These are phyloP conservation scores for Choiromyces venosus DNA, from an alignment of 495 filamentous ascomycete species.

Conservation along the genomic window DNA sequence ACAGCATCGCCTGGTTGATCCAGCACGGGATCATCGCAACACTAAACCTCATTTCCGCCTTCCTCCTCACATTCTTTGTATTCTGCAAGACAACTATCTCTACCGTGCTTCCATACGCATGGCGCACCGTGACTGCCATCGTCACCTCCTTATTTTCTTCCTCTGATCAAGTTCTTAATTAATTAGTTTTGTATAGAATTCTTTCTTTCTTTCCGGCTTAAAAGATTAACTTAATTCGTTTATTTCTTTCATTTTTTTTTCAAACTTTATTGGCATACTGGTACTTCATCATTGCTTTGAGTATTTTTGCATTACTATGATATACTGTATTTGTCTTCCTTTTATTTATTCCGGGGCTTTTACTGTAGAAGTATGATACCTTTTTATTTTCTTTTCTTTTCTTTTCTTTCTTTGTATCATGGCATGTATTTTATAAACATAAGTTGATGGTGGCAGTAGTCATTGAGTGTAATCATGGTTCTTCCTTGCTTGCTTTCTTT, in stretches of 20 bases:
- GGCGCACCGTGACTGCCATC: slow-evolving; percentile 3
- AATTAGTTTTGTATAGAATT: not conserved
- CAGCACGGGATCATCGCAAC: not conserved
- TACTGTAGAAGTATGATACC: not conserved
- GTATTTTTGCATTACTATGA: not conserved
- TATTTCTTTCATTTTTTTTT: not conserved
- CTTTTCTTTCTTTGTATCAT: not conserved
- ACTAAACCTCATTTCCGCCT: slow-evolving; percentile 8
- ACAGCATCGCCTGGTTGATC: not conserved
- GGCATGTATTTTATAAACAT: not conserved
- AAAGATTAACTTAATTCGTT: not conserved
- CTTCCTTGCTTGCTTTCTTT: not conserved
- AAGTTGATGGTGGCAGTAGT: not conserved
- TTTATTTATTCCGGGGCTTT: not conserved
- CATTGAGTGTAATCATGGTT: not conserved
- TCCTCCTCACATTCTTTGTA: slow-evolving; percentile 4
- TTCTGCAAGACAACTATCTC: not conserved
- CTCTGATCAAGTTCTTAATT: slow-evolving; percentile 3
- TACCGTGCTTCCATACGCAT: not conserved
- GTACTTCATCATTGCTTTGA: not conserved
- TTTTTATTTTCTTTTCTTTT: too few relatives aligned
- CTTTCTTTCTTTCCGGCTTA: not conserved
- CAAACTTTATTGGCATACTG: not conserved
- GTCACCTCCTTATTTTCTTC: not conserved
- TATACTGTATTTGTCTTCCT: not conserved